These are phyloP conservation scores for Aspergillus novofumigatus DNA, from an alignment of 2,329 filamentous ascomycete species.

Conservation along the genomic window DNA sequence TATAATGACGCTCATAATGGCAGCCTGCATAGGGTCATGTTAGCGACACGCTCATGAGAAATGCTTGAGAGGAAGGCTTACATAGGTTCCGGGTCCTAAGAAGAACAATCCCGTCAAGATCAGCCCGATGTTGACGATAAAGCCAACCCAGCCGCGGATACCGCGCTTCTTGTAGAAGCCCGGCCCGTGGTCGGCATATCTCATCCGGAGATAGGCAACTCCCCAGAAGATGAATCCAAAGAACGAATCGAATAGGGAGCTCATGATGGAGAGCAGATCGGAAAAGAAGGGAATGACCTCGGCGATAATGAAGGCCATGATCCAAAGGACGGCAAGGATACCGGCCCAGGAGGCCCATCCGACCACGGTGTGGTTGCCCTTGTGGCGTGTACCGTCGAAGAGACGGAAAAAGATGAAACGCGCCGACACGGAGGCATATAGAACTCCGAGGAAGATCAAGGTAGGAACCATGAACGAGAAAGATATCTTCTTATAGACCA, in stretches of 20 bases:
- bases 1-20: constrained; percentile 52
- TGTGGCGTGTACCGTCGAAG: constrained; percentile 74
- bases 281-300: constrained; percentile 93
- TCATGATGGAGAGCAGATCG: constrained; percentile 56
- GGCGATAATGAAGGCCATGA: constrained; percentile 87
- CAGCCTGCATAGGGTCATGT: constrained; percentile 28
- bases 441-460: constrained; percentile 82
- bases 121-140: constrained; percentile 64
- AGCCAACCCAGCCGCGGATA: constrained; percentile 40
- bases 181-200: constrained; percentile 37
- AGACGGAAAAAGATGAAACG: constrained; percentile 90
- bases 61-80: constrained; percentile 34
- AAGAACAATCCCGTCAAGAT: constrained; percentile 77
- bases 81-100: constrained; percentile 75
- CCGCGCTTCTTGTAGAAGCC: constrained; percentile 40
- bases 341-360: constrained; percentile 76
- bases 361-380: constrained; percentile 72
- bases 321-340: constrained; percentile 65
- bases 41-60: constrained; percentile 29
- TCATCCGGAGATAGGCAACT: constrained; percentile 44
- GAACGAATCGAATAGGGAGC: constrained; percentile 75
- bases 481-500: constrained; percentile 75
- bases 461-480: constrained; percentile 97
- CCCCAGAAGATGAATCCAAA: constrained; percentile 83
- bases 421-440: constrained; percentile 86